Conservation (phyloP, 208 protist genomes). For the Trypanosoma cruzi region DNA sequence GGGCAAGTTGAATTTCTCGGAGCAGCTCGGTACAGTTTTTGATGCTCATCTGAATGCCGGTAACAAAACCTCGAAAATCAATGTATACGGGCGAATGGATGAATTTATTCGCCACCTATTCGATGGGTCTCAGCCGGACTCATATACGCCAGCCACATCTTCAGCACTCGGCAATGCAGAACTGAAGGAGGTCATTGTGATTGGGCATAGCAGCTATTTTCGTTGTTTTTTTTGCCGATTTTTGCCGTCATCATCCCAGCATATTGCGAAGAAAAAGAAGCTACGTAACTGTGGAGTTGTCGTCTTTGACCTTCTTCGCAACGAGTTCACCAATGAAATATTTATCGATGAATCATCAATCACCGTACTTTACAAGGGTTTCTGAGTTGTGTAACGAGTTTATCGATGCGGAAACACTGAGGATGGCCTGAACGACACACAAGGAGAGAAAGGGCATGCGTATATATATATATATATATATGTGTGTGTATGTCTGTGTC, state of each 20-base stretch:
- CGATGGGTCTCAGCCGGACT: conserved; percentile 34
- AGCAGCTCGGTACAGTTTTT: conserved; percentile 43
- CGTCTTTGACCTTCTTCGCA: conserved; percentile 69
- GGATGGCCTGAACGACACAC: too few relatives aligned
- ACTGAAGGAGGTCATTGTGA: conserved; percentile 88
- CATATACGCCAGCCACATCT: conserved; percentile 26
- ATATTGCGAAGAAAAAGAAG: conserved; percentile 80
- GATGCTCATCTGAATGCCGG: conserved; percentile 79
- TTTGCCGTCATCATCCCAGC: conserved; percentile 63
- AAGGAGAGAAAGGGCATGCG: background rate
- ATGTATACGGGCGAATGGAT: conserved; percentile 87
- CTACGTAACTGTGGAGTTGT: conserved; percentile 92
- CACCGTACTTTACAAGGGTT: conserved; percentile 73
- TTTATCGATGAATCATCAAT: conserved; percentile 73
- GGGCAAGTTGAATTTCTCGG: conserved; percentile 41
- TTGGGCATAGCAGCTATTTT: conserved; percentile 93
- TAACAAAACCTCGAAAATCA: conserved; percentile 61
- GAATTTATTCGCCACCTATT: conserved; percentile 77
- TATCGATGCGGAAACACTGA: background rate
- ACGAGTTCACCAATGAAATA: conserved; percentile 65
- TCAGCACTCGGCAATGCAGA: conserved; percentile 43
- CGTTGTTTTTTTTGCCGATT: conserved; percentile 89
- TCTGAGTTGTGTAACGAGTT: conserved; percentile 12
- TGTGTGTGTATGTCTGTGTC: background rate
- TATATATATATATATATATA: background rate